A percentile compares a stretch with the other conserved stretches of the same genome.
phyloP scores from a whole-genome alignment of 768 basidiomycete genomes.

The Lanmaoa pseudosensibilis region DNA sequence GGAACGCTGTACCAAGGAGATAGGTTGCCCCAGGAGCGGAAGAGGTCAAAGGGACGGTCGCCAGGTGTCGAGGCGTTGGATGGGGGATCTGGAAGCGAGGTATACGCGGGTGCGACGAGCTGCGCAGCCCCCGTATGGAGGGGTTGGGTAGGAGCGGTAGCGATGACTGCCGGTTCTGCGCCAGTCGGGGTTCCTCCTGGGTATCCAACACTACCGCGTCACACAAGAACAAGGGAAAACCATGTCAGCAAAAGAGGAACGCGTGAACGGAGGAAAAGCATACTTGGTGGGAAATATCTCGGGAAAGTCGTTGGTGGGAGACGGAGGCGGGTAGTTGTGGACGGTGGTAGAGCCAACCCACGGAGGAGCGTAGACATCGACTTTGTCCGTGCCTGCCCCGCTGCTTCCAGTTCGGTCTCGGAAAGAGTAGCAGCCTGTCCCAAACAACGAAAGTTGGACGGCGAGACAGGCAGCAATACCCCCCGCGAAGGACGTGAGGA shows the following conservation, averaged over 20 bases:
- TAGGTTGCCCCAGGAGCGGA: constrained; percentile 81
- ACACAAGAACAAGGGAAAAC: neutral
- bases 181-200: constrained; percentile 78
- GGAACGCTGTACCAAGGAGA: constrained; percentile 84
- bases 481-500: constrained; percentile 51
- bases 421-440: constrained; percentile 34
- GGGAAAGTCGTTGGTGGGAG: constrained; percentile 71
- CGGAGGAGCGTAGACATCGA: constrained; percentile 52
- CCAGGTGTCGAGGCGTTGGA: constrained; percentile 1
- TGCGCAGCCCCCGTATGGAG: constrained; percentile 68
- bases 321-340: constrained; percentile 69
- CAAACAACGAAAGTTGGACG: constrained; percentile 45
- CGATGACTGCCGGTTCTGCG: constrained; percentile 70
- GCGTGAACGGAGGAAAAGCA: neutral
- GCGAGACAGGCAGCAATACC: constrained; percentile 53
- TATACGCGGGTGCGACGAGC: constrained; percentile 51
- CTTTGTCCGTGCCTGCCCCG: constrained; percentile 2
- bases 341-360: constrained; percentile 71
- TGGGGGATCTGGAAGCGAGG: constrained; percentile 22
- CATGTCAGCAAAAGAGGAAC: neutral
- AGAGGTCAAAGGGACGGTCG: constrained; percentile 56
- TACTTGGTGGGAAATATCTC: constrained; percentile 69
- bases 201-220: constrained; percentile 55
- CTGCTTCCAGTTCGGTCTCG: neutral
- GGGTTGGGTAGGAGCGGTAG: constrained; percentile 78